Evolutionary conservation across 2,329 filamentous ascomycete species (phyloP).

Genomic region (Botryotinia narcissicola): DNA sequence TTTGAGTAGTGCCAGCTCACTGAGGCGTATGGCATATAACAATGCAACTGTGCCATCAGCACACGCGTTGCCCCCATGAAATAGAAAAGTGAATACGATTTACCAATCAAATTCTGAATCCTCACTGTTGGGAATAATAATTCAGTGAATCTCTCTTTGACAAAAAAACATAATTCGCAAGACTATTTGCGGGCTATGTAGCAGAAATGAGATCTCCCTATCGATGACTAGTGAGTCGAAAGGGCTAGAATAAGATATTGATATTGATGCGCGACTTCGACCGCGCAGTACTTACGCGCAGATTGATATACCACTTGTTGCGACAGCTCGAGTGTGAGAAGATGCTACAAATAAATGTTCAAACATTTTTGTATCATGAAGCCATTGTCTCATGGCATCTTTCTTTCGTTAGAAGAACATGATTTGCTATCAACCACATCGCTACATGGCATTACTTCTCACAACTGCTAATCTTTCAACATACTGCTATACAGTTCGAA

Average conservation of each 20-base stretch:
- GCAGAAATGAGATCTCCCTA: neutral
- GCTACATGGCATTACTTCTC: neutral
- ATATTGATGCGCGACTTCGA: neutral
- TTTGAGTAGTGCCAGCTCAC: neutral
- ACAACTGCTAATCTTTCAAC: neutral
- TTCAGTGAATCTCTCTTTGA: neutral
- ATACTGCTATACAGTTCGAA: neutral
- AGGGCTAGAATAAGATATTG: neutral
- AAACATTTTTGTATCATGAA: neutral
- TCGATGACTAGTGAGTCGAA: neutral
- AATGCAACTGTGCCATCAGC: neutral
- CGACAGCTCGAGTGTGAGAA: neutral
- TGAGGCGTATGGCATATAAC: neutral
- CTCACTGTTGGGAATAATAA: neutral
- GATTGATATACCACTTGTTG: neutral
- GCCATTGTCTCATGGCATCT: neutral
- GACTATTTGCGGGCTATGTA: neutral
- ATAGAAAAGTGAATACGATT: neutral
- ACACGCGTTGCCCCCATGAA: neutral
- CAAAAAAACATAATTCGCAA: neutral
- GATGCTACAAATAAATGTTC: neutral
- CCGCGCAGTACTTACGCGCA: neutral
- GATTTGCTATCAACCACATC: neutral
- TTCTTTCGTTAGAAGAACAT: neutral
- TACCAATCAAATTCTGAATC: conserved; percentile 3